Evolutionary conservation across 768 basidiomycete genomes (phyloP).

Genomic region (Leccinum longicurvipes): DNA sequence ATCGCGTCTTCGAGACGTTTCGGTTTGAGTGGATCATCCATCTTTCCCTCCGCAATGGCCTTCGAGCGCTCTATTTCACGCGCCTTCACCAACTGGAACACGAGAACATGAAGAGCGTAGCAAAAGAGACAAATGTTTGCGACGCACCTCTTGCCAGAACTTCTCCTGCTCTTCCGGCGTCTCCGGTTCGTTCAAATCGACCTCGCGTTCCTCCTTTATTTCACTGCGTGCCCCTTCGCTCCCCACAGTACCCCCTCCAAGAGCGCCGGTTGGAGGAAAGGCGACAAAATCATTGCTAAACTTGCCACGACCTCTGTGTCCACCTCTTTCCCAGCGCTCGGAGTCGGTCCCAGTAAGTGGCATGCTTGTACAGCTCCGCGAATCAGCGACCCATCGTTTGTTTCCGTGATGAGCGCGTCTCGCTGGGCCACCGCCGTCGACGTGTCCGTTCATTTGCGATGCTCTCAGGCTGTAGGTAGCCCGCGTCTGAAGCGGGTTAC

Average conservation of each 20-base stretch:
- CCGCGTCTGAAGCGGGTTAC: too few relatives aligned
- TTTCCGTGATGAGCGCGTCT: slow-evolving; percentile 44
- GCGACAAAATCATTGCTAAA: slow-evolving; percentile 42
- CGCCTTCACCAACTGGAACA: slow-evolving; percentile 60
- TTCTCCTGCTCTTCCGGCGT: slow-evolving; percentile 61
- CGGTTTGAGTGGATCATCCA: slow-evolving; percentile 80
- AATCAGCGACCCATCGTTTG: slow-evolving; percentile 58
- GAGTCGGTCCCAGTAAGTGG: slow-evolving; percentile 39
- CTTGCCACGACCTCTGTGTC: slow-evolving; percentile 40
- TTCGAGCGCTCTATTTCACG: slow-evolving; percentile 68
- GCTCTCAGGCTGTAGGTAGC: too few relatives aligned
- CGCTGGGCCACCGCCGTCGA: slow-evolving; percentile 16
- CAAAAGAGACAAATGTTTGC: slow-evolving; percentile 6
- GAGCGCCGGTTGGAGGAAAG: slow-evolving; percentile 26
- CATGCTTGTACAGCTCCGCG: slow-evolving; percentile 34
- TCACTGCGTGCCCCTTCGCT: slow-evolving; percentile 36
- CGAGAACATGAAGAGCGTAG: slow-evolving; percentile 22
- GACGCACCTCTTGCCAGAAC: slow-evolving; percentile 69
- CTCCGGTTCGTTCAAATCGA: slow-evolving; percentile 51
- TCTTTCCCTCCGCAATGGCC: slow-evolving; percentile 79
- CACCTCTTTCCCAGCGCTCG: slow-evolving; percentile 65
- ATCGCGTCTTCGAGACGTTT: slow-evolving; percentile 87
- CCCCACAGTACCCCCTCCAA: slow-evolving; percentile 30
- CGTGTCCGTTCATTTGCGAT: slow-evolving; percentile 18
- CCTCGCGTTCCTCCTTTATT: slow-evolving; percentile 32